Percentiles rank a stretch among this genome's conserved stretches.
Evolutionary conservation across 1,284 basidiomycete genomes (phyloP).

Genomic region (Malassezia sp.): DNA sequence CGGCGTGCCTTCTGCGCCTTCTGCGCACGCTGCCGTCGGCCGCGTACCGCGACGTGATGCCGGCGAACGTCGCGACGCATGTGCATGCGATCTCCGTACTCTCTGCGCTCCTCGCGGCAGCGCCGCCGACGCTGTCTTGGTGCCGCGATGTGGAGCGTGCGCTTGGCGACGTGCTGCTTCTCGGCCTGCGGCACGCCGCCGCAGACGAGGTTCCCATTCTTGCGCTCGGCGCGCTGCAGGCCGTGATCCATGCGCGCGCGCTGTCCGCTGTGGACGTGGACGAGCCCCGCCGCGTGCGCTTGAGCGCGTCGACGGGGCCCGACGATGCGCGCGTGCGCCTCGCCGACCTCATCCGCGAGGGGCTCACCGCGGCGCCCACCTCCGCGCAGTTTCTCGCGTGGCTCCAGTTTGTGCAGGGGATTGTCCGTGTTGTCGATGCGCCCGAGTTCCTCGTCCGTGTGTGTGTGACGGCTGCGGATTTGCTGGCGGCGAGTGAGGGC

Average conservation of each 20-base stretch:
- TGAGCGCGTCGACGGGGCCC: no score
- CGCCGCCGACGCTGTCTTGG: no score
- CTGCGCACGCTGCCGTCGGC: constrained; percentile 14
- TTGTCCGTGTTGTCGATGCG: no score
- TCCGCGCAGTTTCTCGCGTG: constrained; percentile 5
- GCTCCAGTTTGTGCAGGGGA: constrained; percentile 1
- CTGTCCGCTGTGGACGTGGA: background rate
- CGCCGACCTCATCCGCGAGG: constrained; percentile 1
- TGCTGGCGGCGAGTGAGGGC: no score
- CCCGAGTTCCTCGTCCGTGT: constrained; percentile 6
- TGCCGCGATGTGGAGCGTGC: constrained; percentile 55
- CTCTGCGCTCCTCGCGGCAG: no score
- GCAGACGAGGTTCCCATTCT: constrained; percentile 58
- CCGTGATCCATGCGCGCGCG: constrained; percentile 49
- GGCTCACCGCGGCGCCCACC: background rate
- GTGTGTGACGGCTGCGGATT: no score
- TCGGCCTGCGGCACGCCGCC: constrained; percentile 51
- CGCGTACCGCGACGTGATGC: background rate
- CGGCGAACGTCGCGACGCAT: constrained; percentile 51
- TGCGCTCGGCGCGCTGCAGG: constrained; percentile 78
- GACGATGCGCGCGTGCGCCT: constrained; percentile 1
- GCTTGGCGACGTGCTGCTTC: constrained; percentile 64
- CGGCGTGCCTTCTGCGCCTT: constrained; percentile 18
- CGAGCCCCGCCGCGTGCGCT: background rate
- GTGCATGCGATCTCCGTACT: no score